phyloP scores from a whole-genome alignment of 352 stramenopile species.

The Phytophthora multivora region DNA sequence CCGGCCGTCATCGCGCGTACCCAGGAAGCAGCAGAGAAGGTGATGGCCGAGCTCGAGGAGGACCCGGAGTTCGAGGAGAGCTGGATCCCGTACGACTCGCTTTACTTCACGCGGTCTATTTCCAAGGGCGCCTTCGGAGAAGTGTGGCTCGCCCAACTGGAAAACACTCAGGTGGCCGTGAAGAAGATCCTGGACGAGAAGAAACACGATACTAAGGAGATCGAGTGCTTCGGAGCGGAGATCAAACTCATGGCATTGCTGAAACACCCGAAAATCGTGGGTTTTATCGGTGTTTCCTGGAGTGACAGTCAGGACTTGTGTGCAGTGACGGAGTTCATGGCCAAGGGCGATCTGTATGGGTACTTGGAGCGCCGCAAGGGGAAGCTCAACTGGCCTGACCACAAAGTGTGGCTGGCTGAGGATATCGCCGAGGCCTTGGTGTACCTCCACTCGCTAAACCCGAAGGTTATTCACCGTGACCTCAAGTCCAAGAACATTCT shows the following conservation, averaged over 20 bases:
- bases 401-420: conserved; percentile 43
- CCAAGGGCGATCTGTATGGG: conserved; percentile 48
- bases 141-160: conserved; percentile 82
- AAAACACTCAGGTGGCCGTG: conserved; percentile 80
- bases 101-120: conserved; percentile 80
- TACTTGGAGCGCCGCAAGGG: conserved; percentile 33
- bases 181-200: conserved; percentile 85
- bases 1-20: conserved; percentile 33
- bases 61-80: conserved; percentile 55
- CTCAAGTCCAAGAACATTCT: conserved; percentile 81
- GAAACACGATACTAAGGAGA: conserved; percentile 82
- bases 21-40: conserved; percentile 48
- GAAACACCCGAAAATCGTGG: conserved; percentile 60
- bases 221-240: conserved; percentile 66
- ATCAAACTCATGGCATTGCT: conserved; percentile 58
- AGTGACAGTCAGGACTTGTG: conserved; percentile 51
- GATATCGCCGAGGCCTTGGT: conserved; percentile 77
- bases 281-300: conserved; percentile 56
- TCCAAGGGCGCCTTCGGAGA: conserved; percentile 82
- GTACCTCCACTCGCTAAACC: conserved; percentile 84
- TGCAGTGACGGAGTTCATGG: conserved; percentile 61
- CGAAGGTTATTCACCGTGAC: conserved; percentile 86
- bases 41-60: conserved; percentile 66
- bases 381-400: conserved; percentile 38
- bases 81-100: conserved; percentile 68